Percentiles rank a stretch among this genome's conserved stretches.
phyloP scores from a whole-genome alignment of 495 filamentous ascomycete species.

The Hyaloscypha hepaticicola region DNA sequence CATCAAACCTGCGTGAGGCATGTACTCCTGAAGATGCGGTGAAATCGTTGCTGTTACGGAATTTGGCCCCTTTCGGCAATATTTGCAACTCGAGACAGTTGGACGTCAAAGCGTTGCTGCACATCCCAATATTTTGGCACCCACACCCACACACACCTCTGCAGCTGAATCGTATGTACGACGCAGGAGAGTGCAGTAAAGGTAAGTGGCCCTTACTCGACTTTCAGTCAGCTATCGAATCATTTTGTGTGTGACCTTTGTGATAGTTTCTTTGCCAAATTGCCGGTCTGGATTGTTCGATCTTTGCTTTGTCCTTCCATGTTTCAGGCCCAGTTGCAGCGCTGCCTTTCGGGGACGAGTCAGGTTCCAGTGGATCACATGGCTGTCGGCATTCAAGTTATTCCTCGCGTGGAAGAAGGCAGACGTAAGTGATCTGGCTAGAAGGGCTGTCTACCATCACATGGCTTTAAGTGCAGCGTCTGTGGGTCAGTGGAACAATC shows the following conservation, averaged over 20 bases:
- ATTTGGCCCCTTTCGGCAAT: background rate
- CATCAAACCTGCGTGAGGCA: background rate
- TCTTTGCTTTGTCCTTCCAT: background rate
- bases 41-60: background rate
- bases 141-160: background rate
- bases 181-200: slow-evolving; percentile 4
- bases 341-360: slow-evolving; percentile 2
- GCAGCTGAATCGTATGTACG: background rate
- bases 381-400: background rate
- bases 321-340: background rate
- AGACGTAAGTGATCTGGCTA: background rate
- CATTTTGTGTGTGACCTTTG: background rate
- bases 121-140: background rate
- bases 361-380: background rate
- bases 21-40: background rate
- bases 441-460: background rate
- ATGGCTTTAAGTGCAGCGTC: background rate
- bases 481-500: background rate
- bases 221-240: background rate
- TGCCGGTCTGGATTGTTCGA: background rate
- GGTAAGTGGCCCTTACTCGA: background rate
- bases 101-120: background rate
- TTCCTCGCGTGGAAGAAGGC: background rate
- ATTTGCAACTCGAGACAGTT: background rate
- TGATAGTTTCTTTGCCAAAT: background rate